These are phyloP conservation scores for Pseudoturritis turrita DNA, from an alignment of 345 rosid species.

Conservation along the genomic window DNA sequence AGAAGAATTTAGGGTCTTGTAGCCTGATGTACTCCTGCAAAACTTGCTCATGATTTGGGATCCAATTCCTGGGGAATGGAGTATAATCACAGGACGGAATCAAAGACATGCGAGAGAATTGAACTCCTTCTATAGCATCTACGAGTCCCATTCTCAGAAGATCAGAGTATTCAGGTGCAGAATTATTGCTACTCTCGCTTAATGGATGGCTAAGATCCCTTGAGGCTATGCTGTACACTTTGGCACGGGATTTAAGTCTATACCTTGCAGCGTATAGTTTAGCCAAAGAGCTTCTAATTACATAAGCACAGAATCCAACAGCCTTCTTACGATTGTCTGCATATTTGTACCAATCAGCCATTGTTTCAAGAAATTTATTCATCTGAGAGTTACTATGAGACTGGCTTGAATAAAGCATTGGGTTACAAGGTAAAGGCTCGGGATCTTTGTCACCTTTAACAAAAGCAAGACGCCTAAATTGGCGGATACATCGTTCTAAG, in stretches of 20 bases:
- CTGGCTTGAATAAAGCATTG: slow-evolving; percentile 96
- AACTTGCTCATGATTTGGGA: slow-evolving; percentile 77
- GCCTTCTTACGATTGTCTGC: slow-evolving; percentile 94
- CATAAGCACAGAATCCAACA: slow-evolving; percentile 94
- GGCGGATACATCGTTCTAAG: slow-evolving; percentile 78
- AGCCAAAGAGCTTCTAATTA: slow-evolving; percentile 90
- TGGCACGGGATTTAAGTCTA: slow-evolving; percentile 92
- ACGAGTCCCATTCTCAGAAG: slow-evolving; percentile 96
- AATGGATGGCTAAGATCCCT: slow-evolving; percentile 82
- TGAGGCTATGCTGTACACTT: slow-evolving; percentile 78
- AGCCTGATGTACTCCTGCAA: slow-evolving; percentile 73
- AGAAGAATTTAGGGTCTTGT: slow-evolving; percentile 83
- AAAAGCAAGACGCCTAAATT: slow-evolving; percentile 68
- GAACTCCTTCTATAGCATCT: slow-evolving; percentile 92
- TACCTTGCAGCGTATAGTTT: slow-evolving; percentile 96
- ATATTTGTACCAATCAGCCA: slow-evolving; percentile 96
- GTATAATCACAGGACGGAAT: slow-evolving; percentile 95
- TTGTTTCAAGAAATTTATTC: slow-evolving; percentile 95
- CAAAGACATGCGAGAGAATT: slow-evolving; percentile 82
- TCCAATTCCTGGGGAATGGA: slow-evolving; percentile 85
- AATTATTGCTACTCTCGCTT: slow-evolving; percentile 74
- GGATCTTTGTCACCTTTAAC: slow-evolving; percentile 97
- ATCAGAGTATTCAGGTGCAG: slow-evolving; percentile 94
- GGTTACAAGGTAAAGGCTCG: slow-evolving; percentile 89
- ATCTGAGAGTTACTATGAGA: slow-evolving; percentile 94